phyloP scores from a whole-genome alignment of 2,329 filamentous ascomycete genomes.

The Diaporthe destruens region DNA sequence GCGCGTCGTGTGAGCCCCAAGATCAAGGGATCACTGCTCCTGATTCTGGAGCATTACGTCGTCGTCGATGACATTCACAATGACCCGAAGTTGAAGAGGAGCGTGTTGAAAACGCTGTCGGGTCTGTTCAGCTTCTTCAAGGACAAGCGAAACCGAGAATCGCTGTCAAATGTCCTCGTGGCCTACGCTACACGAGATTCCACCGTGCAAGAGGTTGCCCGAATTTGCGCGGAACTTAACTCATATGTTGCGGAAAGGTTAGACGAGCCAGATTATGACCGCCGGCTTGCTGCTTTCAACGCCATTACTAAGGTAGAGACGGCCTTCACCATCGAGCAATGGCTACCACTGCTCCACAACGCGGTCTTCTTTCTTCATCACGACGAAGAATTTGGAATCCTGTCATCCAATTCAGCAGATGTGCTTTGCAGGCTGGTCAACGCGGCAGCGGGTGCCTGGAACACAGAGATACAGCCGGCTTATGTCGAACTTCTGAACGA shows the following conservation, averaged over 20 bases:
- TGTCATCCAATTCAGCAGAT: slow-evolving; percentile 84
- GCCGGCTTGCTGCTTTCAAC: slow-evolving; percentile 81
- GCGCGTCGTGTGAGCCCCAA: slow-evolving; percentile 83
- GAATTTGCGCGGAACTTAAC: slow-evolving; percentile 83
- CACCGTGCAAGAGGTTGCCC: slow-evolving; percentile 72
- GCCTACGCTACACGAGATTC: slow-evolving; percentile 76
- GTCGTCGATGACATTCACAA: slow-evolving; percentile 70
- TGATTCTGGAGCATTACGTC: slow-evolving; percentile 85
- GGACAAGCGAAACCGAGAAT: slow-evolving; percentile 80
- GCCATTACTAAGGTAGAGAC: slow-evolving; percentile 74
- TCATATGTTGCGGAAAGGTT: slow-evolving; percentile 79
- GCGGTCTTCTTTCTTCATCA: slow-evolving; percentile 88
- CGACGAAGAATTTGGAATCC: slow-evolving; percentile 88
- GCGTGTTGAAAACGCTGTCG: slow-evolving; percentile 80
- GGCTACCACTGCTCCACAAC: slow-evolving; percentile 90
- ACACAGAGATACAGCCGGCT: slow-evolving; percentile 56
- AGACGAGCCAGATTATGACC: slow-evolving; percentile 90
- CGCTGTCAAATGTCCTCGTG: slow-evolving; percentile 79
- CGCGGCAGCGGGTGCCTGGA: slow-evolving; percentile 62
- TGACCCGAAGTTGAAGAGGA: slow-evolving; percentile 69
- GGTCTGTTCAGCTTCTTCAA: slow-evolving; percentile 92
- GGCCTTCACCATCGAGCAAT: slow-evolving; percentile 77
- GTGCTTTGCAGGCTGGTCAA: slow-evolving; percentile 83
- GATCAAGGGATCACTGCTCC: slow-evolving; percentile 83
- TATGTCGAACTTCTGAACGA: slow-evolving; percentile 71